These are phyloP conservation scores for Coemansia sp. DNA, from an alignment of 192 early-diverging fungal species.

Conservation along the genomic window DNA sequence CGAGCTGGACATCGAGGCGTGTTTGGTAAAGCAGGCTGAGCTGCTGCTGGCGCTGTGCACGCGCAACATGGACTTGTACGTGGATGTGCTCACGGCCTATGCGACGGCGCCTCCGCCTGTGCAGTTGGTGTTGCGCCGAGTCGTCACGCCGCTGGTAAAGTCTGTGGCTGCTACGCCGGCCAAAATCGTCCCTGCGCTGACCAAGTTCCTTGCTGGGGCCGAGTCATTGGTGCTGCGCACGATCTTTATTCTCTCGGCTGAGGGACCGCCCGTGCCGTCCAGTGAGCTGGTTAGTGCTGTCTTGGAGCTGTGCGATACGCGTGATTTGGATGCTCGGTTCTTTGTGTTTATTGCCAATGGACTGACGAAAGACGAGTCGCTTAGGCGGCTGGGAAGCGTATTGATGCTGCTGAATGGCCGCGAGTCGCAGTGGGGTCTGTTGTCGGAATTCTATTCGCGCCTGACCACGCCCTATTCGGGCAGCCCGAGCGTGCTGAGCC, in stretches of 20 bases:
- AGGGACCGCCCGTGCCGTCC: slow-evolving; percentile 23
- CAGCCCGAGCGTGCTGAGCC: slow-evolving; percentile 46
- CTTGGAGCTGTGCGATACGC: slow-evolving; percentile 32
- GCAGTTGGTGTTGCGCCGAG: slow-evolving; percentile 23
- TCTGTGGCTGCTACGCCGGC: slow-evolving; percentile 24
- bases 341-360: slow-evolving; percentile 34
- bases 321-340: slow-evolving; percentile 32
- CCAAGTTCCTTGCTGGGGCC: slow-evolving; percentile 32
- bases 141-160: slow-evolving; percentile 43
- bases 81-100: slow-evolving; percentile 32
- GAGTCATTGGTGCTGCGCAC: slow-evolving; percentile 39
- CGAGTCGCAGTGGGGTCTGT: slow-evolving; percentile 11
- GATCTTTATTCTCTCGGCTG: slow-evolving; percentile 26
- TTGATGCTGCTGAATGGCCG: slow-evolving; percentile 27
- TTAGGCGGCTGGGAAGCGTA: slow-evolving; percentile 20
- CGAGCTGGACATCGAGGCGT: slow-evolving; percentile 23
- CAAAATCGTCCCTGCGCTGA: slow-evolving; percentile 35
- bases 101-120: slow-evolving; percentile 11
- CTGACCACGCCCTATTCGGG: slow-evolving; percentile 35
- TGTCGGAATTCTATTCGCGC: slow-evolving; percentile 32
- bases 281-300: slow-evolving; percentile 42
- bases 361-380: slow-evolving; percentile 22
- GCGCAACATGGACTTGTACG: slow-evolving; percentile 41
- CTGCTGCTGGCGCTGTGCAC: slow-evolving; percentile 50
- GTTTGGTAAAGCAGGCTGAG: slow-evolving; percentile 33